Evolutionary conservation across 2,329 filamentous ascomycete genomes (phyloP), one percentile per base, ranked within the genome.

Genomic region (Colletotrichum eleusines): DNA sequence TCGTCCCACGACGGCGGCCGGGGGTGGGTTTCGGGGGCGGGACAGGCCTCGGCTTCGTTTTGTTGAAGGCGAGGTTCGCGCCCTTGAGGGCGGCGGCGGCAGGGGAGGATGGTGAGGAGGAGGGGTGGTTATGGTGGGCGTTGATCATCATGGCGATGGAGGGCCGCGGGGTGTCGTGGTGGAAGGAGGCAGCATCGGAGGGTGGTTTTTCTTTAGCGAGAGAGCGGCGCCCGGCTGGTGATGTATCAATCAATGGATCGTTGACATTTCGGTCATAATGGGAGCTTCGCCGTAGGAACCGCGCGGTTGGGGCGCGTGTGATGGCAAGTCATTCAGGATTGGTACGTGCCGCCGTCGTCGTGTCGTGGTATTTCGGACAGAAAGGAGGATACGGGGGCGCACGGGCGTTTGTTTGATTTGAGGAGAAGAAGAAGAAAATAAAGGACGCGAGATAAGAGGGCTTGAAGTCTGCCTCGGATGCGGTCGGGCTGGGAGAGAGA

Each of bases 61-160:
- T 84, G 73, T 82, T 81, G 72, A 89, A 90, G 26, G 88, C 88
- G 33, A 89, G 81, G 14, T 84, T 85, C 12, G 88, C 88, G 63
- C 88, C 88, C 69, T 81, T 83, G 66, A 89, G 79, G 60, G 87
- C 86, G 18, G 84, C 78, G 77, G 77, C 76, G 5, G 28, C 76
- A 73, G 42, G 74, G 75, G 73, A 72, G 71, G 76, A 75, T 75
- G 76, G 75, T 75, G 73, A 72, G 71, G 76, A 75, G 77, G 65
- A 74, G 75, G 60, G 73, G 74, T 73, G 73, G 72, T 67, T 63
- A 69, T 76, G 58, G 35, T 44, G 54, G 20, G 67, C 48, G 53
- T 72, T 67, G 42, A 59, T 71, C 57, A 63, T 68, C 50, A 33
- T 68, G 40, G 57, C 48, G 67, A 58, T 66, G 23, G 58, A 42